Conservation (phyloP, 805 yeast genomes). For the Cyberlindnera misumaiensis region DNA sequence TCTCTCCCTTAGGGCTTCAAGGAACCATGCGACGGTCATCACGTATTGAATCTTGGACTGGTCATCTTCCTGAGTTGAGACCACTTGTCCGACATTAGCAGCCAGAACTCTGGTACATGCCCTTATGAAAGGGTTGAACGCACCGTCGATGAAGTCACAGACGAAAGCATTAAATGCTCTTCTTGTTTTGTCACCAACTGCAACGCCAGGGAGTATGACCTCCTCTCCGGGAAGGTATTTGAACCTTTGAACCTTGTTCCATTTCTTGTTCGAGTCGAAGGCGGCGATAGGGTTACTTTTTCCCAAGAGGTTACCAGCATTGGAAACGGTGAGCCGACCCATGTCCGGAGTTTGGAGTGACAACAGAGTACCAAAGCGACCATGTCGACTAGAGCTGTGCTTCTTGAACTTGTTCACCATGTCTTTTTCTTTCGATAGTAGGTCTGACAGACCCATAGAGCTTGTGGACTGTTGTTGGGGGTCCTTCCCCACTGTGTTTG, state of each 20-base stretch:
- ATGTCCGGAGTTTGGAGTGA: constrained; percentile 61
- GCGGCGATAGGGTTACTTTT: constrained; percentile 49
- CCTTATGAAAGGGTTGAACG: constrained; percentile 61
- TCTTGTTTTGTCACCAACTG: constrained; percentile 11
- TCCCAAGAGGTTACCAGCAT: constrained; percentile 55
- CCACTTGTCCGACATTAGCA: neutral
- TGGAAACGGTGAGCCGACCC: constrained; percentile 58
- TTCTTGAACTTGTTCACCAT: constrained; percentile 42
- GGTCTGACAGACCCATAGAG: constrained; percentile 22
- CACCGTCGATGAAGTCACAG: constrained; percentile 59
- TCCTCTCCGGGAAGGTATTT: constrained; percentile 24
- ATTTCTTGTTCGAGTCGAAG: constrained; percentile 61
- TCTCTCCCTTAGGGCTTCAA: constrained; percentile 51
- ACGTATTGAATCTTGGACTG: constrained; percentile 38
- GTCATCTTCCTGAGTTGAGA: neutral
- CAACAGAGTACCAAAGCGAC: constrained; percentile 82
- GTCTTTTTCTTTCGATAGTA: constrained; percentile 56
- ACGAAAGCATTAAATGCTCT: constrained; percentile 33
- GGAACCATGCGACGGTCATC: constrained; percentile 66
- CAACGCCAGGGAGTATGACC: constrained; percentile 24
- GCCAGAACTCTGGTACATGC: constrained; percentile 43
- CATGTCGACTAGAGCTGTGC: constrained; percentile 67
- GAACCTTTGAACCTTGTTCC: constrained; percentile 39
- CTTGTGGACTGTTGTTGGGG: neutral
- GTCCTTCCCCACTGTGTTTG: constrained; percentile 2